These are phyloP conservation scores for Macroventuria anomochaeta DNA, from an alignment of 2,329 filamentous ascomycete genomes.

Conservation along the genomic window DNA sequence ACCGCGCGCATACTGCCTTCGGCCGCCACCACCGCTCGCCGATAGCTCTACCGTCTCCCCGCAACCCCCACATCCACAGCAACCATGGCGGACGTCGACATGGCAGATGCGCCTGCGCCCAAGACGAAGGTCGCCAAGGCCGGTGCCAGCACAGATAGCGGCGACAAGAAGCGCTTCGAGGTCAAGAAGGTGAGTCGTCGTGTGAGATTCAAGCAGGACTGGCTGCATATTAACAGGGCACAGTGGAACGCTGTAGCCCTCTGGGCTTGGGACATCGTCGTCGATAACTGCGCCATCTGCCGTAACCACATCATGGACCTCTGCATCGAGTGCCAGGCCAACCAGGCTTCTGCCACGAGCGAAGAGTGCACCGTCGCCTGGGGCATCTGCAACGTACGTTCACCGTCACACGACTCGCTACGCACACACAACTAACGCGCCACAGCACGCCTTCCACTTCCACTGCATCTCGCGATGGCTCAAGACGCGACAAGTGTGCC, in stretches of 20 bases:
- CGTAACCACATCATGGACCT: slow-evolving; percentile 99
- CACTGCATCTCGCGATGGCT: slow-evolving; percentile 99
- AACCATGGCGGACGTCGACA: slow-evolving; percentile 92
- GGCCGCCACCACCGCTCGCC: neutral
- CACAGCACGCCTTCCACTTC: slow-evolving; percentile 97
- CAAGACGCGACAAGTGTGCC: slow-evolving; percentile 98
- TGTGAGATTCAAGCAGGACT: slow-evolving; percentile 5
- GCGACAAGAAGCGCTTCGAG: slow-evolving; percentile 93
- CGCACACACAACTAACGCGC: slow-evolving; percentile 43
- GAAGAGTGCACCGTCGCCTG: slow-evolving; percentile 99
- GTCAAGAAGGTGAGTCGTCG: slow-evolving; percentile 85
- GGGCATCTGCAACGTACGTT: slow-evolving; percentile 96
- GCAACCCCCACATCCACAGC: slow-evolving; percentile 25
- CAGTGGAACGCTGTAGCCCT: slow-evolving; percentile 98
- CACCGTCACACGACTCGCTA: neutral
- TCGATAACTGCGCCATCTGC: slow-evolving; percentile 99
- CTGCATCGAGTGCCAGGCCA: slow-evolving; percentile 98
- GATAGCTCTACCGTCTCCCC: slow-evolving; percentile 13
- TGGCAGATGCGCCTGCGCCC: slow-evolving; percentile 77
- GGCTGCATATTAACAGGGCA: slow-evolving; percentile 25
- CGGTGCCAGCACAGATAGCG: slow-evolving; percentile 57
- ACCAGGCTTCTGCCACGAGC: slow-evolving; percentile 94
- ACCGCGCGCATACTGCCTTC: neutral
- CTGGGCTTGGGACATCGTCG: slow-evolving; percentile 99
- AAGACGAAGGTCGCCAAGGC: slow-evolving; percentile 62